Base-by-base conservation (phyloP, 352 stramenopile genomes). In the Phytophthora agathidicida region DNA sequence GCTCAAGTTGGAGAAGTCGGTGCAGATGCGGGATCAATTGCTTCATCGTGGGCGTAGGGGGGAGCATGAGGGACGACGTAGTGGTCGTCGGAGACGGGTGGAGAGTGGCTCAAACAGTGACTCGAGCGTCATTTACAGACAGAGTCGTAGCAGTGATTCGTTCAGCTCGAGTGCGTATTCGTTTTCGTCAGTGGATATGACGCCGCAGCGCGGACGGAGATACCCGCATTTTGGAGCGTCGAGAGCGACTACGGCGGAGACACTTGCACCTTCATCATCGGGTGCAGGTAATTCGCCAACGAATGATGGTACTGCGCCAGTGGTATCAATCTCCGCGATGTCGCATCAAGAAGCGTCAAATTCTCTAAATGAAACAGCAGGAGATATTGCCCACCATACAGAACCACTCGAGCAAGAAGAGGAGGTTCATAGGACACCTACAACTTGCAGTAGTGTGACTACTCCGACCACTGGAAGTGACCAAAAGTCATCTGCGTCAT, bases 1-100 rank as follows among this genome's bases (percentile, higher is more conserved):
- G 78, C 61, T 77, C 0, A 81, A 84, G 43, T 60, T 91, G 11
- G 80, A 91, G 20, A 79, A 88, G 53, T 88, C 76, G 0, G 77
- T 91, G 16, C 80, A 88, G 43, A 47, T 73, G 10, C 72, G 80
- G 11, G 78, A 91, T 13, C 63, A 82, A 11, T 46, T 91, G 17
- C 61, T 91, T 20, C 55, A 73, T 26, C 53, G 58, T 35, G 31
- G 37, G 2, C 19, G 37, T 27, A 52, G 22, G 46, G 33, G 28
- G 2, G 24, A 56, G 10, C 23, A 16, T 7, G 7, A 23, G 42
- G 24, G 28, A 22, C 43, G 49, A 44, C 48, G 45, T 33, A 23
- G 24, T 48, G 27, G 38, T 27, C 36, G 36, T 19, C 50, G 52
- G 14, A 47, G 23, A 41, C 43, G 46, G 5, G 60, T 60, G 50